phyloP scores from a whole-genome alignment of 768 basidiomycete species.

The Xerocomus potaroensis region DNA sequence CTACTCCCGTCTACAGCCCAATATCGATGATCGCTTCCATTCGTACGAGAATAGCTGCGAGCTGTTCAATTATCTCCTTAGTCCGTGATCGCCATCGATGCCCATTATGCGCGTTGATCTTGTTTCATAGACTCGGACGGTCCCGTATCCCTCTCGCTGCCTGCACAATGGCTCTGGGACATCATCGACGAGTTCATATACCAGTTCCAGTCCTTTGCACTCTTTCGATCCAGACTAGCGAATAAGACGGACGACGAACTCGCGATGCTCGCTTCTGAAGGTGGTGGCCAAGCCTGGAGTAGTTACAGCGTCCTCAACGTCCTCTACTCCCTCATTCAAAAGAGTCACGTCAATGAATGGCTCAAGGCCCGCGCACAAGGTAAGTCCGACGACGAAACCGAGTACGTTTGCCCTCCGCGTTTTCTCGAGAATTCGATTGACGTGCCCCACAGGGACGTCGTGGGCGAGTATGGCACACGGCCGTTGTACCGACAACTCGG shows the following conservation, averaged over 20 bases:
- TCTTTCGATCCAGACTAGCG: slow-evolving; percentile 83
- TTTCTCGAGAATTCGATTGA: not conserved
- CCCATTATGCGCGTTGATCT: not conserved
- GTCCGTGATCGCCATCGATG: slow-evolving; percentile 37
- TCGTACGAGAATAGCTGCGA: slow-evolving; percentile 98
- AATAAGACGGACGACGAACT: slow-evolving; percentile 90
- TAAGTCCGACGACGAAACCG: slow-evolving; percentile 77
- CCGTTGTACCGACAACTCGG: slow-evolving; percentile 94
- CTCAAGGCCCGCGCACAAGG: slow-evolving; percentile 78
- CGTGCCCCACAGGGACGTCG: slow-evolving; percentile 56
- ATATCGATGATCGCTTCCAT: slow-evolving; percentile 97
- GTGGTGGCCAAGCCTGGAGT: slow-evolving; percentile 85
- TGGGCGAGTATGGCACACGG: slow-evolving; percentile 86
- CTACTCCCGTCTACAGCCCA: slow-evolving; percentile 90
- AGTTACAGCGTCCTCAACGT: slow-evolving; percentile 98
- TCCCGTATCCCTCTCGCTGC: slow-evolving; percentile 88
- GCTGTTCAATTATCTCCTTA: slow-evolving; percentile 95
- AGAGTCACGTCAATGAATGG: slow-evolving; percentile 92
- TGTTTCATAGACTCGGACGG: slow-evolving; percentile 71
- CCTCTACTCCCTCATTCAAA: slow-evolving; percentile 97
- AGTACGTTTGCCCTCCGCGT: slow-evolving; percentile 43
- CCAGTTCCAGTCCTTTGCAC: slow-evolving; percentile 95
- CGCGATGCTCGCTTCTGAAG: slow-evolving; percentile 71
- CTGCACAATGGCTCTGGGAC: slow-evolving; percentile 98
- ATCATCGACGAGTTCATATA: slow-evolving; percentile 98